phyloP scores from a whole-genome alignment of 2,329 filamentous ascomycete genomes.

The Trichothecium sympodiale region DNA sequence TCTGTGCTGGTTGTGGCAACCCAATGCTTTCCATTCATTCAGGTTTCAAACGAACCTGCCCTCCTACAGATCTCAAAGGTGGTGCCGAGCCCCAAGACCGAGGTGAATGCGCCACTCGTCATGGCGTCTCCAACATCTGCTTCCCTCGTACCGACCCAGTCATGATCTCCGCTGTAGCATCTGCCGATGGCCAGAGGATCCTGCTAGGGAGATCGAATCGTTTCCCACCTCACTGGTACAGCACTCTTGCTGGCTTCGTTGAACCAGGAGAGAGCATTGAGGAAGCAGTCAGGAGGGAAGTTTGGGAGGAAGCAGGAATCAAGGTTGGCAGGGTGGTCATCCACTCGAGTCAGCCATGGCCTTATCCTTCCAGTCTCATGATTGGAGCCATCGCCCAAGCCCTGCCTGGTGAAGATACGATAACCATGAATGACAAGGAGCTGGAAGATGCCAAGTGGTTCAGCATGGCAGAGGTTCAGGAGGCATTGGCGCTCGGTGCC shows the following conservation, averaged over 20 bases:
- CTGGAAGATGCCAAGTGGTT: conserved; percentile 88
- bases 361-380: conserved; percentile 77
- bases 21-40: conserved; percentile 69
- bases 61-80: conserved; percentile 50
- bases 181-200: conserved; percentile 62
- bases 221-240: conserved; percentile 80
- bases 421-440: conserved; percentile 83
- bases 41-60: conserved; percentile 72
- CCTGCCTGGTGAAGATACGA: conserved; percentile 62
- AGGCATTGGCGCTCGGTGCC: conserved; percentile 56
- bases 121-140: conserved; percentile 77
- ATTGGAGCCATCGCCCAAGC: conserved; percentile 83
- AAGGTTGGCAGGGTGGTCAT: conserved; percentile 66
- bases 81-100: conserved; percentile 30
- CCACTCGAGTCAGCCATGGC: conserved; percentile 80
- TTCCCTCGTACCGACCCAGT: conserved; percentile 92
- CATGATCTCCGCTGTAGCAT: conserved; percentile 89
- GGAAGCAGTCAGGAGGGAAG: conserved; percentile 72
- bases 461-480: conserved; percentile 64
- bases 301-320: conserved; percentile 79
- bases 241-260: conserved; percentile 76
- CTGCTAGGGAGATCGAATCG: conserved; percentile 78
- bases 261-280: conserved; percentile 80
- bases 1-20: conserved; percentile 81
- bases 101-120: conserved; percentile 67